These are phyloP conservation scores for Paraphaeosphaeria minitans DNA, from an alignment of 2,329 filamentous ascomycete genomes.

Conservation along the genomic window DNA sequence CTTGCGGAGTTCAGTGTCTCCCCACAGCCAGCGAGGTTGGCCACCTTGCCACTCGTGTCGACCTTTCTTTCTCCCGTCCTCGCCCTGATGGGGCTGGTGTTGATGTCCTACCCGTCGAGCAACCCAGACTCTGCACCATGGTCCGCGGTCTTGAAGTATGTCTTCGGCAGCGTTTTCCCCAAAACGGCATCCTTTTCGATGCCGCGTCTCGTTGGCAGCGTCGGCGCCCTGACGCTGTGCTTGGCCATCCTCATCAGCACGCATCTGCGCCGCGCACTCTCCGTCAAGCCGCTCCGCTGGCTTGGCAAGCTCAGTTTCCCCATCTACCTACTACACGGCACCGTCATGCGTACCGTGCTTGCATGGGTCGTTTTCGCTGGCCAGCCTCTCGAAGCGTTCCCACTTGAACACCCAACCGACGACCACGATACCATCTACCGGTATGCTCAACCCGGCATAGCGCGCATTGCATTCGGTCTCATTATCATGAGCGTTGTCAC, in stretches of 20 bases:
- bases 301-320: slow-evolving; percentile 9
- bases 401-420: background rate
- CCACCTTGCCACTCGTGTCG: background rate
- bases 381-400: background rate
- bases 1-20: slow-evolving; percentile 4
- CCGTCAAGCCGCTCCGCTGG: slow-evolving; percentile 4
- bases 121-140: background rate
- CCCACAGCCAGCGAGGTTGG: background rate
- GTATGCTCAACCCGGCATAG: background rate
- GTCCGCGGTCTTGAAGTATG: background rate
- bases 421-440: background rate
- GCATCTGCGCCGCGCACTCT: background rate
- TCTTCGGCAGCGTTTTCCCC: background rate
- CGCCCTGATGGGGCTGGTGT: background rate
- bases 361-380: slow-evolving; percentile 4
- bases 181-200: background rate
- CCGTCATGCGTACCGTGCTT: slow-evolving; percentile 7
- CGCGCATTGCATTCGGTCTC: background rate
- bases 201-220: slow-evolving; percentile 2
- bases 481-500: background rate
- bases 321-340: slow-evolving; percentile 7
- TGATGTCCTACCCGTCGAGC: background rate
- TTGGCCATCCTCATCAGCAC: slow-evolving; percentile 4
- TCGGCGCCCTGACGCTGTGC: slow-evolving; percentile 4
- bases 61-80: background rate